Conservation (phyloP, 345 rosid species). For the Citrus unshiu region DNA sequence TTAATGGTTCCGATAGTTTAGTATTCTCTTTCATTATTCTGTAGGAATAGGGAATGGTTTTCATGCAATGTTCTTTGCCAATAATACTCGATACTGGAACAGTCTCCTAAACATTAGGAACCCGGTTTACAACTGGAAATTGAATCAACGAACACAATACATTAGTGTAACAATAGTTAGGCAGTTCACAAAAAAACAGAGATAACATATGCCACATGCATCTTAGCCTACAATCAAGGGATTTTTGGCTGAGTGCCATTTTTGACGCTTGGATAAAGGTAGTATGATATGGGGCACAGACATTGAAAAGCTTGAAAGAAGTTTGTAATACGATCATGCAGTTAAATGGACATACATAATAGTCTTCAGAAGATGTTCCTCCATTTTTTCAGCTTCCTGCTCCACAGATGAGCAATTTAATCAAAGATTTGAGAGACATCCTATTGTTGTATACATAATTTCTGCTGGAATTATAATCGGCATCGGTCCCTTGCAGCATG, state of each 20-base stretch:
- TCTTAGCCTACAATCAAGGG: background rate
- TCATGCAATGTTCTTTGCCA: background rate
- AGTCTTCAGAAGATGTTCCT: background rate
- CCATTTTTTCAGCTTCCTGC: background rate
- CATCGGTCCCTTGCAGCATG: background rate
- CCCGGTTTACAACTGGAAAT: background rate
- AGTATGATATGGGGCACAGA: background rate
- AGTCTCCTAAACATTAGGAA: background rate
- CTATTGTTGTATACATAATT: background rate
- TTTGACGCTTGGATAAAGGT: background rate
- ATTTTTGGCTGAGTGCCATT: background rate
- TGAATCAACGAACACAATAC: background rate
- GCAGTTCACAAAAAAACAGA: background rate
- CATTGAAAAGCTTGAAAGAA: background rate
- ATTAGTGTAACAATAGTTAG: background rate
- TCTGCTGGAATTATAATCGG: background rate
- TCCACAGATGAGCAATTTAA: background rate
- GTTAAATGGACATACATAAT: background rate
- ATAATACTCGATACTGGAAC: background rate
- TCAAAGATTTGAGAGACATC: background rate
- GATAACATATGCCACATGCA: background rate
- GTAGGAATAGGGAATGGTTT: background rate
- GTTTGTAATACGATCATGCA: background rate
- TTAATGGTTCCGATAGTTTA: background rate
- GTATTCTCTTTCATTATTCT: background rate